Conservation (phyloP, 805 yeast species). For the Sungouiozyma ichnusensis region DNA sequence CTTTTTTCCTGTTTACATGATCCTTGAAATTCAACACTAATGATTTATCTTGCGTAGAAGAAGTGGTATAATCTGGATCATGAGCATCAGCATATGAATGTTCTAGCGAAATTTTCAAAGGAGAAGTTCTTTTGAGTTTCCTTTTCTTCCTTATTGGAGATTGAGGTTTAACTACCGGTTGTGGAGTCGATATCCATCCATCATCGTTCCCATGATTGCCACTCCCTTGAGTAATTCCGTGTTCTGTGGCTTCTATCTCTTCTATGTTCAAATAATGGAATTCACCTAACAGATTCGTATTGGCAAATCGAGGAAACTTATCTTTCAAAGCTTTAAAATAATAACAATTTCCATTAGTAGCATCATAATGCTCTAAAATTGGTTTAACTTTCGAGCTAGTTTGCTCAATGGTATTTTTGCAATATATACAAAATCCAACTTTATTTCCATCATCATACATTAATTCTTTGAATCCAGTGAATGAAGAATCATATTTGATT, state of each 20-base stretch:
- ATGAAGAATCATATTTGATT: slow-evolving; percentile 40
- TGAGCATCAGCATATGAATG: neutral
- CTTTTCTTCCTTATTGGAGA: slow-evolving; percentile 10
- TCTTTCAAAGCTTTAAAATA: slow-evolving; percentile 10
- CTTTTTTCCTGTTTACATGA: slow-evolving; percentile 14
- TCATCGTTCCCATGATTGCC: no score
- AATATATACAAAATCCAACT: slow-evolving; percentile 48
- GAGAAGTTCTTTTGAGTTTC: slow-evolving; percentile 6
- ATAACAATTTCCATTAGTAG: slow-evolving; percentile 13
- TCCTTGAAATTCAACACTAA: slow-evolving; percentile 15
- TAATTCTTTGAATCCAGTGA: slow-evolving; percentile 18
- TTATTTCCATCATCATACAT: slow-evolving; percentile 31
- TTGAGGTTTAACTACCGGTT: neutral
- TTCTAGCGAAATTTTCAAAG: slow-evolving; percentile 3
- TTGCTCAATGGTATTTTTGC: slow-evolving; percentile 44
- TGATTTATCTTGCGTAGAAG: slow-evolving; percentile 5
- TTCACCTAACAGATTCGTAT: neutral
- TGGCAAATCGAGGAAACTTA: slow-evolving; percentile 1
- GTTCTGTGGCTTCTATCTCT: neutral
- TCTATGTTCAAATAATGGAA: neutral
- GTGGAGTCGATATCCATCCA: no score
- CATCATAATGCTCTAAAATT: slow-evolving; percentile 34
- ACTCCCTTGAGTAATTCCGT: no score
- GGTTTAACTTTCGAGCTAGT: slow-evolving; percentile 23
- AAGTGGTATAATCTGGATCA: neutral